Base-by-base conservation (phyloP, 2,329 filamentous ascomycete genomes). In the Aspergillus sp. region DNA sequence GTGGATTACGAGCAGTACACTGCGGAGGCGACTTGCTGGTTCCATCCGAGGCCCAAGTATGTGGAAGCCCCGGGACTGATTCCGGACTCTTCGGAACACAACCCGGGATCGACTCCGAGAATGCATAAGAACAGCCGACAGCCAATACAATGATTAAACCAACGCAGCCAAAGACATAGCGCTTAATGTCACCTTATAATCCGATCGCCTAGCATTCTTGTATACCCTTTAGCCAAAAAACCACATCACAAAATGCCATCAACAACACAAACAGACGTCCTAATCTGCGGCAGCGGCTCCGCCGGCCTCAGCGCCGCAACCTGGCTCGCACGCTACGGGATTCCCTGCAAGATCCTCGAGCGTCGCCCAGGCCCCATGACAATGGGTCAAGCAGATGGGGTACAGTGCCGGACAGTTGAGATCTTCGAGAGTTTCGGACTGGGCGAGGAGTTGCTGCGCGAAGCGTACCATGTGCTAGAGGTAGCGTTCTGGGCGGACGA, bases 381-480 rank as follows among this genome's bases (percentile, higher is more conserved):
- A 41, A 77, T 80, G 46, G 86, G 86, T 3, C 84, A 89, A 70
- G 87, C 87, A 14, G 87, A 90, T 59, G 84, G 84, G 2, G 82
- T 86, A 17, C 83, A 86, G 69, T 83, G 81, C 56, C 82, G 84
- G 2, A 85, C 84, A 0, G 83, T 87, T 14, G 85, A 87, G 67
- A 79, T 87, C 21, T 85, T 86, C 51, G 84, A 87, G 64, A 83
- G 81, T 45, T 84, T 87, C 33, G 82, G 78, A 1, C 77, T 87
- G 3, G 76, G 79, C 2, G 82, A 84, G 46, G 73, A 79, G 17
- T 73, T 87, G 27, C 76, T 86, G 31, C 76, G 78, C 35, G 84
- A 86, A 57, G 78, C 83, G 0, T 86, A 82, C 55, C 84, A 86
- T 66, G 79, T 84, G 11, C 72, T 82, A 17, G 84, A 87, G 69